Conservation (phyloP, 2,329 filamentous ascomycete species). For the Aspergillus aculeatus region DNA sequence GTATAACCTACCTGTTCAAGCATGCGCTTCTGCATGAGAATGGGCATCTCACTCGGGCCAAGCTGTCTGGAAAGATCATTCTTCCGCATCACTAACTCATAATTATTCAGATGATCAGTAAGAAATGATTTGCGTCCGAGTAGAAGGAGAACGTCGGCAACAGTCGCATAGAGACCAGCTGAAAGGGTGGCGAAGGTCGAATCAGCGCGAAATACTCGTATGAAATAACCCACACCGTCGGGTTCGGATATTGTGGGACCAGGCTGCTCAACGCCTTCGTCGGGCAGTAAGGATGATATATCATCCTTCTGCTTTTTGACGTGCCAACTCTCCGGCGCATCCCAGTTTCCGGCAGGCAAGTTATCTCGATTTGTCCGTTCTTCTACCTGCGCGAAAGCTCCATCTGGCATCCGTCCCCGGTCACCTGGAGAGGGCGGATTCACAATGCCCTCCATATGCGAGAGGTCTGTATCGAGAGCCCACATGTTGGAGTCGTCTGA, state of each 20-base stretch:
- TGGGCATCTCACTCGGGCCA: constrained; percentile 72
- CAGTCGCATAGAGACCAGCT: constrained; percentile 77
- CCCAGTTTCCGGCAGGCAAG: constrained; percentile 65
- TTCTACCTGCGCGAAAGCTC: constrained; percentile 30
- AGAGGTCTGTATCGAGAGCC: constrained; percentile 81
- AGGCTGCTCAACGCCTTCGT: constrained; percentile 64
- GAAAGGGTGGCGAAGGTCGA: constrained; percentile 92
- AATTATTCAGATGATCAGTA: constrained; percentile 86
- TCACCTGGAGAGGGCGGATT: constrained; percentile 72
- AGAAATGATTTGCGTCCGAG: constrained; percentile 93
- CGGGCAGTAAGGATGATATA: constrained; percentile 32
- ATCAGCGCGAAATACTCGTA: constrained; percentile 91
- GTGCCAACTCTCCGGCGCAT: constrained; percentile 95
- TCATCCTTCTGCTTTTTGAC: constrained; percentile 64
- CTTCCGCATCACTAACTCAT: constrained; percentile 92
- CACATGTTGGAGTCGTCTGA: constrained; percentile 65
- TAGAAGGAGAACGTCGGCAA: constrained; percentile 82
- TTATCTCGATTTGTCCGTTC: constrained; percentile 34
- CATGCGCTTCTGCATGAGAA: constrained; percentile 87
- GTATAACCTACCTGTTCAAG: constrained; percentile 91
- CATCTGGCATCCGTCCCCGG: constrained; percentile 36
- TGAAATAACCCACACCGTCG: constrained; percentile 76
- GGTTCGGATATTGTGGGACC: constrained; percentile 68
- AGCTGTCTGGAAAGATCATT: constrained; percentile 85
- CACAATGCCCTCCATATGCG: constrained; percentile 88